A percentile compares a stretch with the other conserved stretches of the same genome.
Evolutionary conservation across 129 eudicot species (phyloP).

Genomic region (Tagetes patula): DNA sequence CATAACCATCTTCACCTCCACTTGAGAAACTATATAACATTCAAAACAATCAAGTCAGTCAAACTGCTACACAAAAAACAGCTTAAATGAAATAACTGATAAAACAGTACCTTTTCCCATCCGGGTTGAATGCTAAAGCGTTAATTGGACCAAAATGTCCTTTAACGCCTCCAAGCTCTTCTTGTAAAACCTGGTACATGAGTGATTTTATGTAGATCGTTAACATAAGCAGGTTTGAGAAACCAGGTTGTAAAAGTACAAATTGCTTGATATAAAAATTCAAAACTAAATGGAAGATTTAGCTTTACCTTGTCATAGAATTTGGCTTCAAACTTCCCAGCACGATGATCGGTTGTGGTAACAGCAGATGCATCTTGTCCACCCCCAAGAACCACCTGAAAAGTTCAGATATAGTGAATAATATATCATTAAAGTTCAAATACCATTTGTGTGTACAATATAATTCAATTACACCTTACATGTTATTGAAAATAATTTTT

Average conservation of each 20-base stretch:
- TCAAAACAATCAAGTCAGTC: neutral
- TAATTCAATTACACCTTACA: too few species aligned
- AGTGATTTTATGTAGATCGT: neutral
- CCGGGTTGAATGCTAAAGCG: constrained; percentile 97
- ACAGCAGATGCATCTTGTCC: constrained; percentile 97
- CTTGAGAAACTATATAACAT: constrained; percentile 60
- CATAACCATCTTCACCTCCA: constrained; percentile 96
- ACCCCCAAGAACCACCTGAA: constrained; percentile 96
- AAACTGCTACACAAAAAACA: neutral
- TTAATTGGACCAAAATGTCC: constrained; percentile 97
- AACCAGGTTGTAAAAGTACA: neutral
- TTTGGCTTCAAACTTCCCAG: constrained; percentile 98
- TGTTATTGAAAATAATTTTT: too few species aligned
- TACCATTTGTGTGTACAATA: neutral
- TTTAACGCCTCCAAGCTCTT: constrained; percentile 88
- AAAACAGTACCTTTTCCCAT: constrained; percentile 69
- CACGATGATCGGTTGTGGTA: constrained; percentile 96
- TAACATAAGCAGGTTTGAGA: neutral
- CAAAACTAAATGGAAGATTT: neutral
- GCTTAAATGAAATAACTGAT: too few species aligned
- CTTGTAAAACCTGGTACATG: constrained; percentile 57
- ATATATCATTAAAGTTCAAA: neutral
- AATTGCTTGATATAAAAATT: neutral
- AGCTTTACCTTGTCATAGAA: constrained; percentile 81
- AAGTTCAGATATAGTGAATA: constrained; percentile 6